Conservation (phyloP, 1,139 yeast genomes). For the Oligophagozyma castellii region DNA sequence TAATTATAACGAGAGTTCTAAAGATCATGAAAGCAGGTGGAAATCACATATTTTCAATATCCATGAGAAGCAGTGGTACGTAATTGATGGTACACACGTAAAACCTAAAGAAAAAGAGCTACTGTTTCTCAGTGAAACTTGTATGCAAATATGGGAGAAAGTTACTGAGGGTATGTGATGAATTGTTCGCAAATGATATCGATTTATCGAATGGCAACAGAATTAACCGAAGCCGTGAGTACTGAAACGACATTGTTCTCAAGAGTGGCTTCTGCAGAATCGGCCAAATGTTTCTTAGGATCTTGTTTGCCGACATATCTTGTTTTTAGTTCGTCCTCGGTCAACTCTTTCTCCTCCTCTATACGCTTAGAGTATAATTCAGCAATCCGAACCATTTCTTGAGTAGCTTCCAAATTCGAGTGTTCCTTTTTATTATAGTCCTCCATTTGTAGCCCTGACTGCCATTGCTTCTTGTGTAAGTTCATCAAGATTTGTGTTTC, state of each 20-base stretch:
- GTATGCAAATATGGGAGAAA: slow-evolving; percentile 60
- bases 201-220: slow-evolving; percentile 58
- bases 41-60: slow-evolving; percentile 39
- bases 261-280: slow-evolving; percentile 71
- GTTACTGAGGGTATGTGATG: neutral
- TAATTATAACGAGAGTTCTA: slow-evolving; percentile 5
- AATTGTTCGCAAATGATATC: neutral
- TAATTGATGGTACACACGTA: slow-evolving; percentile 39
- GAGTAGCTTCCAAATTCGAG: slow-evolving; percentile 57
- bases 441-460: slow-evolving; percentile 69
- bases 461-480: slow-evolving; percentile 94
- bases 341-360: slow-evolving; percentile 79
- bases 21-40: slow-evolving; percentile 32
- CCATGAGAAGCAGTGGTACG: slow-evolving; percentile 40
- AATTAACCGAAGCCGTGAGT: slow-evolving; percentile 78
- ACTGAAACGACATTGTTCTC: slow-evolving; percentile 85
- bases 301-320: slow-evolving; percentile 97
- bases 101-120: slow-evolving; percentile 40
- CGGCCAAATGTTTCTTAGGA: slow-evolving; percentile 92
- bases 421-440: slow-evolving; percentile 73
- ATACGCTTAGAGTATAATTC: slow-evolving; percentile 83
- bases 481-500: slow-evolving; percentile 92
- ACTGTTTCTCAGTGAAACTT: slow-evolving; percentile 47
- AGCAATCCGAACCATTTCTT: slow-evolving; percentile 79
- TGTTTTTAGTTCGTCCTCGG: slow-evolving; percentile 81